Conservation (phyloP, 1,284 basidiomycete genomes). For the Paramarasmius palmivorus region DNA sequence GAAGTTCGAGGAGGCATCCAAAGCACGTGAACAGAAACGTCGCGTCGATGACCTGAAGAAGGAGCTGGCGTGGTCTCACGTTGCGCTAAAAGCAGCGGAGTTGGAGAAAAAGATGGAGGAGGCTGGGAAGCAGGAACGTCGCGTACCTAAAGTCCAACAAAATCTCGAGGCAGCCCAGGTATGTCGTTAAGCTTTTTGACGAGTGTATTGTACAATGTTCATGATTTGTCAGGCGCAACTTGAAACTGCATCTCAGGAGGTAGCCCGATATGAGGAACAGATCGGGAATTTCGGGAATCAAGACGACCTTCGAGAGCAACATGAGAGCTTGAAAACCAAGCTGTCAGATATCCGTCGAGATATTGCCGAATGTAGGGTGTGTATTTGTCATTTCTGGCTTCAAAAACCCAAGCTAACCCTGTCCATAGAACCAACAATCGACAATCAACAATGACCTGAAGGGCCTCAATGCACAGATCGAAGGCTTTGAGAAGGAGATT, state of each 20-base stretch:
- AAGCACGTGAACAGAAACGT: conserved; percentile 70
- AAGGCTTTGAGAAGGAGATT: conserved; percentile 53
- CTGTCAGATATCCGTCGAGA: conserved; percentile 47
- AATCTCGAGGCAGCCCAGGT: conserved; percentile 50
- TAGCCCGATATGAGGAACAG: conserved; percentile 49
- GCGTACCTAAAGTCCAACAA: conserved; percentile 53
- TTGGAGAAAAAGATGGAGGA: conserved; percentile 53
- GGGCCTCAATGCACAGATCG: conserved; percentile 44
- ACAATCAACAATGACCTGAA: conserved; percentile 46
- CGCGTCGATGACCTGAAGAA: conserved; percentile 73
- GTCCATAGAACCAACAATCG: conserved; percentile 45
- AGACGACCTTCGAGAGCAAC: conserved; percentile 47
- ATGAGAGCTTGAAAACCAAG: conserved; percentile 42
- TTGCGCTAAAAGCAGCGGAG: conserved; percentile 73
- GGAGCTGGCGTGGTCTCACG: conserved; percentile 90
- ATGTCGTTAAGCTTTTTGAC: conserved; percentile 9
- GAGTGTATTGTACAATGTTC: neutral
- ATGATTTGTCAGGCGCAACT: conserved; percentile 34
- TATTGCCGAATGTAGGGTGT: conserved; percentile 48
- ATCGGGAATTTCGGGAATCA: conserved; percentile 51
- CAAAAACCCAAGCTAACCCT: conserved; percentile 1
- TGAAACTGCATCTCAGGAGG: conserved; percentile 43
- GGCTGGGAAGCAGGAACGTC: conserved; percentile 44
- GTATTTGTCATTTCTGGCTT: conserved; percentile 14
- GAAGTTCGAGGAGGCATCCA: conserved; percentile 72